Evolutionary conservation across 371 early-diverging fungal genomes (phyloP), one percentile per base, ranked within the genome.

Genomic region (Mortierella sp.): DNA sequence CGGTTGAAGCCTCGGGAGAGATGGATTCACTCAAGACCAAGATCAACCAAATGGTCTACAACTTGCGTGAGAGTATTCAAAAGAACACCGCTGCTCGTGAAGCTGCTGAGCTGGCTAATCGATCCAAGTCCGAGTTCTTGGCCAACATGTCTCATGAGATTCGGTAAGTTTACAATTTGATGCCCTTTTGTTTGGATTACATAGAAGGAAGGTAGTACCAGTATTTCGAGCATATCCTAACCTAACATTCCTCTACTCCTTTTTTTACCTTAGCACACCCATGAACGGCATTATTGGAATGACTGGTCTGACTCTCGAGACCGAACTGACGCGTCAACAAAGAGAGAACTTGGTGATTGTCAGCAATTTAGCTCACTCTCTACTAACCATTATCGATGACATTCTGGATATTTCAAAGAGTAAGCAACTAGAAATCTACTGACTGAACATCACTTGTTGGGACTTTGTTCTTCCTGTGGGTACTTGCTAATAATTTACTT

Each of bases 321-420:
- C 92, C 1, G 90, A 90, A 50, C 81, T 94, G 56, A 89, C 87
- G 14, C 87, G 90, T 16, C 88, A 92, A 43, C 94, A 93, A 75
- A 87, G 90, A 51, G 93, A 93, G 74, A 90, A 91, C 64, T 71
- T 92, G 73, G 86, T 89, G 86, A 90, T 91, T 28, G 91, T 93
- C 19, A 88, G 87, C 46, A 86, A 85, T 7, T 74, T 90, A 63
- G 91, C 92, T 9, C 87, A 88, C 51, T 89, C 88, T 65, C 80
- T 94, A 59, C 72, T 92, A 55, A 90, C 86, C 1, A 91, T 94
- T 48, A 91, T 94, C 64, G 90, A 93, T 68, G 93, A 93, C 73
- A 90, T 95, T 70, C 84, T 95, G 28, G 94, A 95, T 81, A 88
- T 94, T 64, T 92, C 93, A 55, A 94, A 93, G 84, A 92, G 81